Base-by-base conservation (phyloP, 176 grass and related monocot genomes). In the Lolium rigidum region DNA sequence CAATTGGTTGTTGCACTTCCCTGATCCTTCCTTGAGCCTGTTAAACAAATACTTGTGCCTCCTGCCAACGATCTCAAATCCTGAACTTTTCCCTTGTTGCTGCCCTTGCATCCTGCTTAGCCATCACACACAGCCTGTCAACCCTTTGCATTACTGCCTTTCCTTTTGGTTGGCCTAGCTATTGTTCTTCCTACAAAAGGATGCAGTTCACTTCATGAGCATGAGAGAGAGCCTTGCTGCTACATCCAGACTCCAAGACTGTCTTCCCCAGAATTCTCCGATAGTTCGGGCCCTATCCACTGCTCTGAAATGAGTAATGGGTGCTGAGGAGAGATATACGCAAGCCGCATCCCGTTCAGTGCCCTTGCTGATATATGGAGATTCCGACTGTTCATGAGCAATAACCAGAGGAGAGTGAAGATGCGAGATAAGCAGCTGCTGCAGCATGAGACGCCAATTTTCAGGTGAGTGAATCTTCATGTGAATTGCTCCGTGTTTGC, bases 91-190 rank as follows among this genome's bases (percentile, higher is more conserved):
- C 16, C 59, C 26, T 68, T 75, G 58, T 51, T 84, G 80, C 49
- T 80, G 67, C 58, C 20, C 76, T 56, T 83, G 76, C 70, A 84
- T 87, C 69, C 76, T 71, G 81, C 61, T 81, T 81, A 71, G 28
- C 82, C 77, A 54, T 77, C 89, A 70, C 85, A 81, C 85, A 83
- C 84, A 85, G 86, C 82, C 90, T 88, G 86, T 91, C 86, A 18
- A 61, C 44, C 44, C 70, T 77, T 82, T 82, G 82, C 82, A 85
- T 84, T 82, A 26, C 76, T 66, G 25, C 38, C 80, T 84, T 76
- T 70, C 72, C 86, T 88, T 91, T 71, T 63, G 24, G 77, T 71
- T 91, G 89, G 77, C 85, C 63, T 81, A 81, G 61, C 85, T 81
- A 76, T 70, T 81, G 52, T 69, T 88, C 24, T 88, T 91, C 70